Conservation (phyloP, 192 early-diverging fungal genomes). For the Linnemannia zychae region DNA sequence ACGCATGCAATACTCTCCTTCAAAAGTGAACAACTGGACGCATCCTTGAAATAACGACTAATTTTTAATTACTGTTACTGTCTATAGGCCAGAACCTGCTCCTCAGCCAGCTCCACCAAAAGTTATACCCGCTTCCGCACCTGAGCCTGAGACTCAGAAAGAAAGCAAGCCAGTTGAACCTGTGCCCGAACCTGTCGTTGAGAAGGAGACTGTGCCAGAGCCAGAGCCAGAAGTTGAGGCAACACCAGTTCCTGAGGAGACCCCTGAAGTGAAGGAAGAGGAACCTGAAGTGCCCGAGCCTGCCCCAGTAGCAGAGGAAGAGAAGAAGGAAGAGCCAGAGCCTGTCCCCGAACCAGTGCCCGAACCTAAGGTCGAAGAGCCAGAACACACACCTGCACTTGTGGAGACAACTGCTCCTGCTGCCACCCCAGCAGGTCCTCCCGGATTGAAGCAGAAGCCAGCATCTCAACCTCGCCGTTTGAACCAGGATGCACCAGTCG, state of each 20-base stretch:
- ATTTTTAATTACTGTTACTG: background rate
- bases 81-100: constrained; percentile 60
- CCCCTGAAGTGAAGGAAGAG: constrained; percentile 29
- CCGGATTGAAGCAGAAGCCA: constrained; percentile 63
- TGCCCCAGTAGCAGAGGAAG: constrained; percentile 16
- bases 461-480: constrained; percentile 74
- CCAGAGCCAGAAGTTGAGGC: constrained; percentile 54
- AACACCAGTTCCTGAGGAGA: constrained; percentile 35
- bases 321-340: constrained; percentile 20
- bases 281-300: constrained; percentile 45
- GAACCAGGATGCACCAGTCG: constrained; percentile 91
- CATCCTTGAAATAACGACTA: background rate
- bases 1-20: background rate
- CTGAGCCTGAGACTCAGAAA: constrained; percentile 40
- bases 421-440: constrained; percentile 44
- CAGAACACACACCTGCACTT: constrained; percentile 16
- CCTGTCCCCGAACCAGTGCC: constrained; percentile 18
- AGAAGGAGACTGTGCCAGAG: constrained; percentile 44
- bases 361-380: constrained; percentile 33
- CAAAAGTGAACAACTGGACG: constrained; percentile 3
- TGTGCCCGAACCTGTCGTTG: constrained; percentile 47
- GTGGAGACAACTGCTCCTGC: constrained; percentile 12
- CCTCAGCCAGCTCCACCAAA: constrained; percentile 54
- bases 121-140: constrained; percentile 43
- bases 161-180: constrained; percentile 56